Evolutionary conservation across 192 early-diverging fungal species (phyloP), one percentile per base, ranked within the genome.

Genomic region (Mortierella alpina): DNA sequence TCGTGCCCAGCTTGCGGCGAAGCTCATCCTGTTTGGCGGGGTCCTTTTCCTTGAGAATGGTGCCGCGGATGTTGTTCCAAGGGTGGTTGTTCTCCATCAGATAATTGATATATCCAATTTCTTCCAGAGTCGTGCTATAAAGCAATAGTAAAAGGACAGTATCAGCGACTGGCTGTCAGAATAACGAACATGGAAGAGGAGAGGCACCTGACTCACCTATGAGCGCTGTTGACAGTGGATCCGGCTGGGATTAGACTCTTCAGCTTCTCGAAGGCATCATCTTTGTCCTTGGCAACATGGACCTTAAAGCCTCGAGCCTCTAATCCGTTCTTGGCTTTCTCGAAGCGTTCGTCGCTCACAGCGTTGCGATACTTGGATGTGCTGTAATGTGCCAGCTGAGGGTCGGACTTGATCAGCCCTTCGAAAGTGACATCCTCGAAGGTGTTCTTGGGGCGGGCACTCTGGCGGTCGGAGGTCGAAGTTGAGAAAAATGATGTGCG

Each of bases 101-200:
- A n/a, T 68, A 81, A 17, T 78, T 63, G 40, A 82, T 70, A 31
- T 81, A 59, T 7, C 57, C 70, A 8, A 81, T 59, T 53, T 81
- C 64, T 41, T 78, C 77, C 53, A 81, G 50, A 4, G 77, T 81
- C 0, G 77, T 81, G 31, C 31, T 31, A 31, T 31, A 31, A 31
- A 31, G 31, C 31, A 59, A 42, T 57, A 22, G 20, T 57, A 13
- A 31, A 59, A 9, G 17, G 20, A 14, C 22, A 59, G 17, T 22
- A 59, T 40, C 5, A 31, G 31, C 31, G 1, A 31, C 31, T 31
- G 31, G 31, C 31, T 31, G 31, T 31, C 31, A 31, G 31, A 31
- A 31, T 3, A 31, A 31, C 31, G 3, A 31, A 31, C 31, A 2
- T 31, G 31, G 31, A 31, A 31, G 31, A 31, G 31, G 31, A 31